Evolutionary conservation across 768 basidiomycete species (phyloP).

Genomic region (Phylloporus sp.): DNA sequence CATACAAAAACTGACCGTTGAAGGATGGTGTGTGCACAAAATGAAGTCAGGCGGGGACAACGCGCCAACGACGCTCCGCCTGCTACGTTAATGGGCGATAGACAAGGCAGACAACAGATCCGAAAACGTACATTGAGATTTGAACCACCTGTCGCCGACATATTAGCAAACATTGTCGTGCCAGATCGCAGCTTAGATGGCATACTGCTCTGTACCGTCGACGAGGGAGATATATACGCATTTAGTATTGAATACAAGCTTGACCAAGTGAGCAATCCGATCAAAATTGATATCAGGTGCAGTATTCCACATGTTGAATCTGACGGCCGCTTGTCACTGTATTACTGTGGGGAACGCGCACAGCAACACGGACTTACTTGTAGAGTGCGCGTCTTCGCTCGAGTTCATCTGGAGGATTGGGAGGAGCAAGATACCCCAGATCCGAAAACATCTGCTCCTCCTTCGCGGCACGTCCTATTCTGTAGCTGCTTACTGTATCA

Average conservation of each 20-base stretch:
- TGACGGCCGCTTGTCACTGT: slow-evolving; percentile 25
- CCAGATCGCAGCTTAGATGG: slow-evolving; percentile 6
- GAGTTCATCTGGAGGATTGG: slow-evolving; percentile 78
- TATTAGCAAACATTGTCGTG: slow-evolving; percentile 9
- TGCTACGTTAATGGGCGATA: slow-evolving; percentile 17
- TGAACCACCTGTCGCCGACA: slow-evolving; percentile 63
- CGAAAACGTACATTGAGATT: slow-evolving; percentile 67
- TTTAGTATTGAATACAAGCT: slow-evolving; percentile 88
- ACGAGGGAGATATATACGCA: slow-evolving; percentile 77
- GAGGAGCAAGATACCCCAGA: slow-evolving; percentile 69
- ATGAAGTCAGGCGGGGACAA: slow-evolving; percentile 56
- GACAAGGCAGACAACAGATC: neutral
- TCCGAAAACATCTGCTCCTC: slow-evolving; percentile 65
- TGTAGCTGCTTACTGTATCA: slow-evolving; percentile 30
- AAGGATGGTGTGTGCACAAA: slow-evolving; percentile 80
- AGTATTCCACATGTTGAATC: slow-evolving; percentile 89
- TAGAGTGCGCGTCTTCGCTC: slow-evolving; percentile 81
- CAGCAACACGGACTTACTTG: slow-evolving; percentile 45
- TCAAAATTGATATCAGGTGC: slow-evolving; percentile 87
- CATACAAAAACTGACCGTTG: slow-evolving; percentile 47
- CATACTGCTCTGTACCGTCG: slow-evolving; percentile 82
- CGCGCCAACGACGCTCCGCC: slow-evolving; percentile 44
- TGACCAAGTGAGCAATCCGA: slow-evolving; percentile 87
- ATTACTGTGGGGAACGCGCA: neutral
- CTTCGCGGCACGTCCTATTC: slow-evolving; percentile 50